Percentiles rank a stretch among this genome's conserved stretches.
Evolutionary conservation across 371 early-diverging fungal genomes (phyloP).

Genomic region (Mortierella sp.): DNA sequence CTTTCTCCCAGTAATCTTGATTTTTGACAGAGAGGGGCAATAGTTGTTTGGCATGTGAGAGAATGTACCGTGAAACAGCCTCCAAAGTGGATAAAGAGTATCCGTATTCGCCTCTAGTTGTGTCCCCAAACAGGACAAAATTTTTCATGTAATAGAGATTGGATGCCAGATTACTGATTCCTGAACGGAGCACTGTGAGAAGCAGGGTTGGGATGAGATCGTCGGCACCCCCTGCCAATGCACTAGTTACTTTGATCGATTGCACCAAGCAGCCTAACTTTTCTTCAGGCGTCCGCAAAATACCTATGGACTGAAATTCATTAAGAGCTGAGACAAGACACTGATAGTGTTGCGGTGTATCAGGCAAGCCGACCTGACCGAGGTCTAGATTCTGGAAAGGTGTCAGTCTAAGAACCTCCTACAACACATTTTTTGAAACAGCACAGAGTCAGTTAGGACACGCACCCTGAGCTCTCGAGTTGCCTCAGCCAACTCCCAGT

Average conservation of each 20-base stretch:
- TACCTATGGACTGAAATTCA: constrained; percentile 64
- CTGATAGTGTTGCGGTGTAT: constrained; percentile 46
- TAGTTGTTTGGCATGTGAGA: constrained; percentile 55
- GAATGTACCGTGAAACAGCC: constrained; percentile 64
- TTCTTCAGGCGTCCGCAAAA: constrained; percentile 65
- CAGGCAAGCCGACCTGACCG: constrained; percentile 64
- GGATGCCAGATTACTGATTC: constrained; percentile 65
- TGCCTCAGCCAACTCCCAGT: constrained; percentile 56
- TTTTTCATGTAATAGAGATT: constrained; percentile 71
- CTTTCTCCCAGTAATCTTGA: constrained; percentile 56
- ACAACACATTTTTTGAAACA: not conserved
- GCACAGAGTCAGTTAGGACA: not conserved
- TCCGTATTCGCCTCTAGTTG: constrained; percentile 62
- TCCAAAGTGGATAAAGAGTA: constrained; percentile 70
- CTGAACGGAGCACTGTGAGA: constrained; percentile 64
- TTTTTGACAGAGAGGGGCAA: constrained; percentile 57
- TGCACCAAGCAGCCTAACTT: constrained; percentile 64
- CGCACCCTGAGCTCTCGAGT: constrained; percentile 58
- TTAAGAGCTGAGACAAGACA: constrained; percentile 59
- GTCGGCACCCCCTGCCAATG: constrained; percentile 57
- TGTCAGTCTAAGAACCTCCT: not conserved
- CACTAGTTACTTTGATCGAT: constrained; percentile 51
- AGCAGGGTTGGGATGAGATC: constrained; percentile 65
- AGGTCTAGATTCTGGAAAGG: constrained; percentile 60
- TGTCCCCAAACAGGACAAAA: constrained; percentile 62